These are phyloP conservation scores for Erodium chrysanthum DNA, from an alignment of 441 rosid genomes.

Conservation along the genomic window DNA sequence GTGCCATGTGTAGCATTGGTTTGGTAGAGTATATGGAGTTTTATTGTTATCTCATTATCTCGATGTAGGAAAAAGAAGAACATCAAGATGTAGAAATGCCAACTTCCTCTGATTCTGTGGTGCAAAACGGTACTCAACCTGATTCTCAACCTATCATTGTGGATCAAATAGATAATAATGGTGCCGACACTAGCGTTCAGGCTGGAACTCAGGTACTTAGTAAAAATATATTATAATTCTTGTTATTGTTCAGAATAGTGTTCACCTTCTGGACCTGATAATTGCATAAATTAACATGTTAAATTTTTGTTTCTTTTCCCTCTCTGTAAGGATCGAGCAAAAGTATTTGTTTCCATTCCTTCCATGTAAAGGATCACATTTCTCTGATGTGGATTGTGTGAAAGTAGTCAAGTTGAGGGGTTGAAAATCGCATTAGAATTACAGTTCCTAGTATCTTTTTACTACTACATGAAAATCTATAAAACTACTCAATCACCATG, in stretches of 20 bases:
- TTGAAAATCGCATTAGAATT: not conserved
- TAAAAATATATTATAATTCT: constrained; percentile 1
- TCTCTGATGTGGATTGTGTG: not conserved
- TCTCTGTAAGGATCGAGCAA: too few species aligned
- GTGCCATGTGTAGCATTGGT: not conserved
- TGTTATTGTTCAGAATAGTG: not conserved
- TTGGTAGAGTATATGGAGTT: too few species aligned
- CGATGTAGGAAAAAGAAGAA: constrained; percentile 32
- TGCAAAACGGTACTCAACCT: constrained; percentile 29
- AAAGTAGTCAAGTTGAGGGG: not conserved
- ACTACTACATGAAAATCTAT: not conserved
- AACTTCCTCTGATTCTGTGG: constrained; percentile 26
- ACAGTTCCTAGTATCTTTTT: not conserved
- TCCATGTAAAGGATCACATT: not conserved
- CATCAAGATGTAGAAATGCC: constrained; percentile 37
- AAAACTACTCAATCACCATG: not conserved
- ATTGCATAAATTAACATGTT: not conserved
- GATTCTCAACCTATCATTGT: constrained; percentile 33
- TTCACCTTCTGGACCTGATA: not conserved
- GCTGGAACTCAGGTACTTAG: constrained; percentile 44
- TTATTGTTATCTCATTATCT: not conserved
- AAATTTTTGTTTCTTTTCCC: not conserved
- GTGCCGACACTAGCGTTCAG: constrained; percentile 33
- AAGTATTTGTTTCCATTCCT: not conserved
- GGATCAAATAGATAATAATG: constrained; percentile 28